Conservation (phyloP, 306 rosid species). For the Pterocarpus santalinus region DNA sequence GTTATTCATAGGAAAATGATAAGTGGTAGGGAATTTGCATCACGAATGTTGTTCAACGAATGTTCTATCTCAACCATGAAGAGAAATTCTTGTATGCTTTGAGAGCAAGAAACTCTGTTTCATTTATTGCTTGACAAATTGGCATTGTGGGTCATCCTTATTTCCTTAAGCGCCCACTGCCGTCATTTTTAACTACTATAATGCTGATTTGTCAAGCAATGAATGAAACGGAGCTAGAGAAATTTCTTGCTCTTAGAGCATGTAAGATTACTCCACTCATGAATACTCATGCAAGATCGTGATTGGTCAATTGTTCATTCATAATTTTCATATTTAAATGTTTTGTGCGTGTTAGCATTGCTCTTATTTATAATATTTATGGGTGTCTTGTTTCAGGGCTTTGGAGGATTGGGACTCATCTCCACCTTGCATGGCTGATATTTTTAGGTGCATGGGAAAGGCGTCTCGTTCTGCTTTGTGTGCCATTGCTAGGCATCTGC, state of each 20-base stretch:
- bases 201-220: too few relatives aligned
- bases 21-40: background rate
- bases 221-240: too few relatives aligned
- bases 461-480: constrained; percentile 80
- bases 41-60: background rate
- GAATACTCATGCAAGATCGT: background rate
- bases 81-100: background rate
- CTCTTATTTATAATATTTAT: background rate
- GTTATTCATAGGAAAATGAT: background rate
- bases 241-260: too few relatives aligned
- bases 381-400: constrained; percentile 69
- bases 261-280: too few relatives aligned
- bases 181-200: too few relatives aligned
- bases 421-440: constrained; percentile 95
- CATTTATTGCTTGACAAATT: too few relatives aligned
- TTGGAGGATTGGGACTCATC: constrained; percentile 95
- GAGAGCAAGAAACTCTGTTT: background rate
- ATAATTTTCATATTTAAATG: too few relatives aligned
- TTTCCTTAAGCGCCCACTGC: too few relatives aligned
- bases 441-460: constrained; percentile 95
- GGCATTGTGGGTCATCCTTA: too few relatives aligned
- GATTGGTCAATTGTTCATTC: background rate
- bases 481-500: constrained; percentile 94
- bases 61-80: too few relatives aligned
- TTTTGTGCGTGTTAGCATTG: background rate